phyloP scores from a whole-genome alignment of 2,329 filamentous ascomycete species.

The Dothiorella sarmentorum region DNA sequence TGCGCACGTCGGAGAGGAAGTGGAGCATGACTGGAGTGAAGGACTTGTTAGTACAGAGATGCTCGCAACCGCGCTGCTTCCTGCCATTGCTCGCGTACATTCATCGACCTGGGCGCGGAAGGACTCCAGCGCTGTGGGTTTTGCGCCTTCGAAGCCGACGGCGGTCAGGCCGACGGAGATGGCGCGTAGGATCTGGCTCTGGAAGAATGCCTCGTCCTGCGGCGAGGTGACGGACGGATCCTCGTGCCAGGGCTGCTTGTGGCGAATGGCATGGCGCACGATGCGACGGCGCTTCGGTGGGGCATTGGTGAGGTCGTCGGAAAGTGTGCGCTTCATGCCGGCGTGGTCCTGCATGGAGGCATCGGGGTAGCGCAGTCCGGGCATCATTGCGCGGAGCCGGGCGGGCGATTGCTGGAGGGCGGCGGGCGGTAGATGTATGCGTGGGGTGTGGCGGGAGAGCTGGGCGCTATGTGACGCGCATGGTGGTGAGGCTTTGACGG shows the following conservation, averaged over 20 bases:
- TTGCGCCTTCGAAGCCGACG: conserved; percentile 54
- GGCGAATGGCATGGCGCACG: conserved; percentile 29
- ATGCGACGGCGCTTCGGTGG: conserved; percentile 36
- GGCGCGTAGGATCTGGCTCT: conserved; percentile 53
- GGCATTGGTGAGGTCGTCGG: conserved; percentile 19
- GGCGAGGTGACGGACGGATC: conserved; percentile 35
- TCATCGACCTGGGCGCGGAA: conserved; percentile 56
- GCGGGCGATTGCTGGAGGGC: not conserved
- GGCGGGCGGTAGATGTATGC: not conserved
- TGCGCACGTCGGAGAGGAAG: conserved; percentile 52
- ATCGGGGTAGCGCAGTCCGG: conserved; percentile 16
- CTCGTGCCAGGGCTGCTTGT: conserved; percentile 33
- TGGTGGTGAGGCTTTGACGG: not conserved
- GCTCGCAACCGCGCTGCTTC: conserved; percentile 1
- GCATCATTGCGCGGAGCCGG: conserved; percentile 17
- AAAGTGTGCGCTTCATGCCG: conserved; percentile 32
- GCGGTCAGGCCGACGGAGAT: conserved; percentile 51
- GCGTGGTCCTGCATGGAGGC: conserved; percentile 6
- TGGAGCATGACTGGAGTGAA: conserved; percentile 42
- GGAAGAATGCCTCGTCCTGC: conserved; percentile 51
- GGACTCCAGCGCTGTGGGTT: conserved; percentile 54
- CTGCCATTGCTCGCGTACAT: conserved; percentile 45
- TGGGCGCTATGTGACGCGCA: conserved; percentile 5
- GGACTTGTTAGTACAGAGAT: conserved; percentile 21
- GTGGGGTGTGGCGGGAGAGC: not conserved